A percentile compares a stretch with the other conserved stretches of the same genome.
phyloP scores from a whole-genome alignment of 2,329 filamentous ascomycete species.

The Alternaria incomplexa region DNA sequence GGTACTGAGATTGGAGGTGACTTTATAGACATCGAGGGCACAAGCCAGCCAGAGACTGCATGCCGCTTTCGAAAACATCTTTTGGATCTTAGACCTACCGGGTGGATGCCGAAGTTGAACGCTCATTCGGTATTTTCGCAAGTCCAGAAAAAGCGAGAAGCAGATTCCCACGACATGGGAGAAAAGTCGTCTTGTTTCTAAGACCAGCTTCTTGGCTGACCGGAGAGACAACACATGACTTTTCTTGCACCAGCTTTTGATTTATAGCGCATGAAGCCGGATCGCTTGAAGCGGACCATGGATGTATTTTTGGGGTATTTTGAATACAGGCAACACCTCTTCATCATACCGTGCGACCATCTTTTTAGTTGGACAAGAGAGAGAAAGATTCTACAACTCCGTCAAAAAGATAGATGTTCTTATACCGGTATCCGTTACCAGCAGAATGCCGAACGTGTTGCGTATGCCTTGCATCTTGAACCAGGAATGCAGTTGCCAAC shows the following conservation, averaged over 20 bases:
- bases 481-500: background rate
- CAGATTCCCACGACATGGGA: background rate
- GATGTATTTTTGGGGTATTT: accelerated
- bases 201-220: background rate
- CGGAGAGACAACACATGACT: background rate
- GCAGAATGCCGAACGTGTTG: background rate
- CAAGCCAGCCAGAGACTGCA: background rate
- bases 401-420: background rate
- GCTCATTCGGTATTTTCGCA: accelerated
- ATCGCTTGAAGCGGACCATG: background rate
- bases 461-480: background rate
- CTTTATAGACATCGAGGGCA: background rate
- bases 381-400: no score
- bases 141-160: background rate
- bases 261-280: background rate
- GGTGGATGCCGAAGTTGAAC: accelerated
- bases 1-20: background rate
- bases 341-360: no score
- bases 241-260: background rate
- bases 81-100: background rate
- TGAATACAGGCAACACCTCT: background rate
- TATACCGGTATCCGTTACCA: background rate
- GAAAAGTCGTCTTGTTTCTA: accelerated
- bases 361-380: no score
- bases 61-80: background rate